Percentiles rank a stretch among this genome's conserved stretches.
Evolutionary conservation across 75 land plant species (phyloP).

Genomic region (Sequoia sempervirens): DNA sequence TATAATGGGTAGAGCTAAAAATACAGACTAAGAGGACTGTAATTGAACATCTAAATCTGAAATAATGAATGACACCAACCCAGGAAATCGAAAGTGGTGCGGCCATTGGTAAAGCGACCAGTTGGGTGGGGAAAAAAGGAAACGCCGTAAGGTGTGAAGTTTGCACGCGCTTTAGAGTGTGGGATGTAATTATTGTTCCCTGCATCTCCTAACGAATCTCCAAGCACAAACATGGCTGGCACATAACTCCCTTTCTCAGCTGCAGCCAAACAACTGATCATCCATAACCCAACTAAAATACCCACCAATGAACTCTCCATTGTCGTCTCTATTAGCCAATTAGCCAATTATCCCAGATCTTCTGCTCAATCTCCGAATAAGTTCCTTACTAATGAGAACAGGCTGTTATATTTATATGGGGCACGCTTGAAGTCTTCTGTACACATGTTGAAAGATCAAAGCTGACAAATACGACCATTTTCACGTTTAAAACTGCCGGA

Average conservation of each 20-base stretch:
- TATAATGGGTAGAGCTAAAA: no score
- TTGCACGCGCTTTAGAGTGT: slow-evolving; percentile 30
- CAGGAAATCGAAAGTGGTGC: slow-evolving; percentile 34
- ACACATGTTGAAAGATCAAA: no score
- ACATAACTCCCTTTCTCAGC: background rate
- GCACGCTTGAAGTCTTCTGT: no score
- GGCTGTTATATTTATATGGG: no score
- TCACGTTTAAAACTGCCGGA: no score
- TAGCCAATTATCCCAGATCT: no score
- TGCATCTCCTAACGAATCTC: slow-evolving; percentile 46
- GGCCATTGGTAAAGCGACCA: slow-evolving; percentile 50
- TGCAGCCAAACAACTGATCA: background rate
- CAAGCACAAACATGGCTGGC: slow-evolving; percentile 32
- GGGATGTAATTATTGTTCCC: slow-evolving; percentile 43
- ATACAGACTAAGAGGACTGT: no score
- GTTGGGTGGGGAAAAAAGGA: slow-evolving; percentile 36
- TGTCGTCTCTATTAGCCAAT: background rate
- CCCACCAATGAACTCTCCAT: background rate
- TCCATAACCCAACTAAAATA: no score
- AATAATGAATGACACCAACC: slow-evolving; percentile 5
- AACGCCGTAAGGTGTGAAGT: slow-evolving; percentile 44
- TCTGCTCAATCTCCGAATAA: no score
- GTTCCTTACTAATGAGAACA: no score
- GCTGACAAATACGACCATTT: no score
- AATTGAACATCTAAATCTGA: no score